Evolutionary conservation across 441 rosid genomes (phyloP).

Genomic region (Pelargonium exstipulatum): DNA sequence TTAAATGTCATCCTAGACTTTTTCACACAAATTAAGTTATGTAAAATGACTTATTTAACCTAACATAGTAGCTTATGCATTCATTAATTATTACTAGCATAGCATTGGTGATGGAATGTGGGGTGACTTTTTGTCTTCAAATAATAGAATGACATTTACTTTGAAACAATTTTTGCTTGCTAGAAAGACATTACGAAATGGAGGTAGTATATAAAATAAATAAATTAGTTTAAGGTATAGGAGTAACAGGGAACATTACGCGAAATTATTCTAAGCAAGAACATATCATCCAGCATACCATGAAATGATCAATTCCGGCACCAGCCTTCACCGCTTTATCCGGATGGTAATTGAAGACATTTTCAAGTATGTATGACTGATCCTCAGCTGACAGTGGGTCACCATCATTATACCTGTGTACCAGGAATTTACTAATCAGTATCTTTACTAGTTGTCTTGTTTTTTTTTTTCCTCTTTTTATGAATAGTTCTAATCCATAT

Average conservation of each 20-base stretch:
- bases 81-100: too few species aligned
- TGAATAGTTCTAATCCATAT: too few species aligned
- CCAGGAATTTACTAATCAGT: constrained; percentile 20
- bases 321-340: constrained; percentile 66
- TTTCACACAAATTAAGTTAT: too few species aligned
- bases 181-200: too few species aligned
- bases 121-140: too few species aligned
- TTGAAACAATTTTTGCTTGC: too few species aligned
- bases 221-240: background rate
- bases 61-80: too few species aligned
- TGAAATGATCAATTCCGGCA: constrained; percentile 62
- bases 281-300: constrained; percentile 36
- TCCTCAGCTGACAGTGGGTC: constrained; percentile 61
- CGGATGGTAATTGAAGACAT: constrained; percentile 68
- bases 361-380: constrained; percentile 49
- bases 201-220: background rate
- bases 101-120: too few species aligned
- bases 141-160: too few species aligned
- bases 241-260: background rate
- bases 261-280: background rate
- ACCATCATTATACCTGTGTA: constrained; percentile 68
- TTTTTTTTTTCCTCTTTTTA: too few species aligned
- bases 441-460: background rate
- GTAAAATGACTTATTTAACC: too few species aligned
- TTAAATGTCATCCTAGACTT: too few species aligned